phyloP scores from a whole-genome alignment of 2,329 filamentous ascomycete genomes.

The Colletotrichum camelliae region DNA sequence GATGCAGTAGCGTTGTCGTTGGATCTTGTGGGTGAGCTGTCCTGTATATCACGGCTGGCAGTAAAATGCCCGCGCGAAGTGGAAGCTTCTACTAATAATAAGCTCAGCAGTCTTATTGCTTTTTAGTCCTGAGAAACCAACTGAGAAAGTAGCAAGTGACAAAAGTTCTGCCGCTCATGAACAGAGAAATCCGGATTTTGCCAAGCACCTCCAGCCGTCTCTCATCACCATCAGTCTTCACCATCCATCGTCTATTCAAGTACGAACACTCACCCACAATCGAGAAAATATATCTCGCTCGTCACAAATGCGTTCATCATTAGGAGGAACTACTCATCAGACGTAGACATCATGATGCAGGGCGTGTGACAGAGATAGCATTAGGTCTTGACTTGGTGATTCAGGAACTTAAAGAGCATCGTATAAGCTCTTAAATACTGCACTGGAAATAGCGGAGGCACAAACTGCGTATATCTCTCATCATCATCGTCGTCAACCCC shows the following conservation, averaged over 20 bases:
- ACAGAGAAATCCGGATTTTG: not conserved
- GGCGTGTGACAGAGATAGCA: not conserved
- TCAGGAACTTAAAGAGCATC: not conserved
- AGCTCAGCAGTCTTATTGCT: not conserved
- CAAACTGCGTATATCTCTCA: too few relatives aligned
- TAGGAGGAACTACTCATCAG: not conserved
- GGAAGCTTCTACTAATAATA: accelerated
- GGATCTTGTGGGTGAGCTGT: not conserved
- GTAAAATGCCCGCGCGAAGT: not conserved
- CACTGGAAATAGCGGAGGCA: too few relatives aligned
- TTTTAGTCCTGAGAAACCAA: accelerated
- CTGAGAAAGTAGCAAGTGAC: not conserved
- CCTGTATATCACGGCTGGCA: not conserved
- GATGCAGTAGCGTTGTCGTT: accelerated
- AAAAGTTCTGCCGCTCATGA: not conserved
- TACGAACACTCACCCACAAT: too few relatives aligned
- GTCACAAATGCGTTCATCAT: not conserved
- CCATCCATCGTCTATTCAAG: not conserved
- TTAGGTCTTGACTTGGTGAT: not conserved
- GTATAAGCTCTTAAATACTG: not conserved
- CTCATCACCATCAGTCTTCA: not conserved
- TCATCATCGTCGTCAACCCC: too few relatives aligned
- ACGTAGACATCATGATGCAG: not conserved
- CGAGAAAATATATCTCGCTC: too few relatives aligned
- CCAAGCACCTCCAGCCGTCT: accelerated